Conservation (phyloP, 2,329 filamentous ascomycete genomes). For the Ophiostoma pallidulum region DNA sequence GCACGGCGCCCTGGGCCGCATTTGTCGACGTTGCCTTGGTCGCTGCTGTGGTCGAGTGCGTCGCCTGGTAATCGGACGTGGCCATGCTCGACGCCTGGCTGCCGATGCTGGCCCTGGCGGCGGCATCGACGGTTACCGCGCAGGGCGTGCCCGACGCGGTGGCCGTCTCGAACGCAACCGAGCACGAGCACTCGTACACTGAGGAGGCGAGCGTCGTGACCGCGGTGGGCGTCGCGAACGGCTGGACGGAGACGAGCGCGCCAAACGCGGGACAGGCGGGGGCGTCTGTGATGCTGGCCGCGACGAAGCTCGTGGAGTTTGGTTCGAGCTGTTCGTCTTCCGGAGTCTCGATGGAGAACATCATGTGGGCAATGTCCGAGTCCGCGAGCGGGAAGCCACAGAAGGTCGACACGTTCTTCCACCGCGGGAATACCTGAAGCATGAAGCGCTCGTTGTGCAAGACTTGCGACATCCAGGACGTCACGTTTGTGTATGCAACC, state of each 20-base stretch:
- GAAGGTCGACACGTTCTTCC: background rate
- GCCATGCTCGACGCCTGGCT: conserved; percentile 6
- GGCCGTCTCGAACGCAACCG: background rate
- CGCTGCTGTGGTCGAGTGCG: background rate
- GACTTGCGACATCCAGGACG: background rate
- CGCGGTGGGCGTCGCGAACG: background rate
- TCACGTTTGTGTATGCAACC: conserved; percentile 8
- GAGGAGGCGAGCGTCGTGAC: background rate
- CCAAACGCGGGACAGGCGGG: conserved; percentile 9
- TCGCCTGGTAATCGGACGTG: background rate
- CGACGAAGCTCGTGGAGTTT: too few relatives aligned
- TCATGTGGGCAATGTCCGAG: background rate
- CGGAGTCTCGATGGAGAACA: conserved; percentile 3
- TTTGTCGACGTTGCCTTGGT: background rate
- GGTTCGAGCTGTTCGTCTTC: background rate
- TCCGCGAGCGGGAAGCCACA: background rate
- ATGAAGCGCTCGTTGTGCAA: background rate
- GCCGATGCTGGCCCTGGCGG: conserved; percentile 1
- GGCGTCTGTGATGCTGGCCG: background rate
- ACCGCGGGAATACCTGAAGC: background rate
- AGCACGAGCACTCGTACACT: background rate
- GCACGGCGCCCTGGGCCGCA: background rate
- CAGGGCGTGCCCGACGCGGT: background rate
- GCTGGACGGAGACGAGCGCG: background rate
- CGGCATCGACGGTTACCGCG: background rate